Evolutionary conservation across 2,329 filamentous ascomycete species (phyloP).

Genomic region (Parascedosporium putredinis): DNA sequence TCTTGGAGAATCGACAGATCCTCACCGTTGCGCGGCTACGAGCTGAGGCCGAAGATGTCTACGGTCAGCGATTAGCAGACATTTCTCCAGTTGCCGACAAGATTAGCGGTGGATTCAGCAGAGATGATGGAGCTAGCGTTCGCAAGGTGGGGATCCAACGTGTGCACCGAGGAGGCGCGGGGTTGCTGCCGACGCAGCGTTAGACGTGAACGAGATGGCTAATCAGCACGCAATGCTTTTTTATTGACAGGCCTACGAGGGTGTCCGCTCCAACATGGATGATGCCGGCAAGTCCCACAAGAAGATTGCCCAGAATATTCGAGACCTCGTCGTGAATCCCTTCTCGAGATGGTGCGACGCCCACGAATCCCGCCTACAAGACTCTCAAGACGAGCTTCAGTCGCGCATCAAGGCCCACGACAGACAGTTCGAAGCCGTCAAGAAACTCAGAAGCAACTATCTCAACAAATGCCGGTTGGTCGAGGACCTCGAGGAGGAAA

Average conservation of each 20-base stretch:
- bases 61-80: conserved; percentile 68
- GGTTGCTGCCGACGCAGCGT: background rate
- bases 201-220: background rate
- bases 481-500: conserved; percentile 95
- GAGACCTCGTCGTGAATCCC: conserved; percentile 87
- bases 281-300: conserved; percentile 82
- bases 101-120: conserved; percentile 70
- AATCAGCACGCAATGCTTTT: background rate
- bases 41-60: conserved; percentile 88
- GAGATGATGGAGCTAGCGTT: conserved; percentile 91
- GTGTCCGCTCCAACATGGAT: conserved; percentile 84
- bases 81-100: conserved; percentile 77
- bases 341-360: conserved; percentile 95
- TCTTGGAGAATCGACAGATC: conserved; percentile 89
- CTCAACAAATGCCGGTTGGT: conserved; percentile 98
- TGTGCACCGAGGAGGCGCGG: background rate
- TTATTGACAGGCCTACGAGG: conserved; percentile 69
- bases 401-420: conserved; percentile 84
- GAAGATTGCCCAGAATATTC: conserved; percentile 93
- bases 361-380: conserved; percentile 81
- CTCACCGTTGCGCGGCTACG: conserved; percentile 86
- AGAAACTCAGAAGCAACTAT: conserved; percentile 90
- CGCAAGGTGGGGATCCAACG: conserved; percentile 58
- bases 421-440: conserved; percentile 78
- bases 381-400: conserved; percentile 91